Base-by-base conservation (phyloP, 2,329 filamentous ascomycete species). In the Aspergillus floridensis region DNA sequence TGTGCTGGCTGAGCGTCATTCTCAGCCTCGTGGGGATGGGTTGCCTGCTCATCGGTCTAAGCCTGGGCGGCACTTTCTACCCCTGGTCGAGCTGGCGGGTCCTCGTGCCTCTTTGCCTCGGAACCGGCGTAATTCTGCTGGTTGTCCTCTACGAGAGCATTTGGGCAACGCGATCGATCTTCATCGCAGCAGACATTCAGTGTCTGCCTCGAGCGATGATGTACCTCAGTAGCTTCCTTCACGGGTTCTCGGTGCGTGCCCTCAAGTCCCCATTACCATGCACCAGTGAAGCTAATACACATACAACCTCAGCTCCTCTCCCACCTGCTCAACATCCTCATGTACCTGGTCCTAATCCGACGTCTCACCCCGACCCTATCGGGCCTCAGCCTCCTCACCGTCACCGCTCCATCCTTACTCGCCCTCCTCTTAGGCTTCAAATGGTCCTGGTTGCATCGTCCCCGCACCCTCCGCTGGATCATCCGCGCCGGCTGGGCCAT, bases 1-100 rank as follows among this genome's bases (percentile, higher is more conserved):
- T 77, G 38, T 79, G 81, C 61, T 81, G 78, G 78, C 57, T 77
- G 0, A 80, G 80, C 2, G 73, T 68, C 10, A 29, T 72, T 2
- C 65, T 82, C 46, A 79, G 77, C 44, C 63, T 79, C 11, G 63
- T 75, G 4, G 71, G 74, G 1, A 65, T 74, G 19, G 76, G 73
- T 0, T 69, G 63, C 54, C 72, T 80, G 26, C 71, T 81, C 1
- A 66, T 80, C 21, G 77, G 76, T 0, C 60, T 81, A 5, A 76
- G 75, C 5, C 80, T 77, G 72, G 78, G 75, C 2, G 80, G 80
- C 2, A 68, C 72, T 2, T 67, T 71, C 26, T 74, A 76, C 53
- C 59, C 68, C 0, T 81, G 79, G 80, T 53, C 53, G 6, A 71
- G 71, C 24, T 77, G 70, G 62, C 72, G 71, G 46, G 79, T 77